A percentile compares a stretch with the other conserved stretches of the same genome.
phyloP scores from a whole-genome alignment of 768 basidiomycete genomes.

The Psilocybe cyanescens region DNA sequence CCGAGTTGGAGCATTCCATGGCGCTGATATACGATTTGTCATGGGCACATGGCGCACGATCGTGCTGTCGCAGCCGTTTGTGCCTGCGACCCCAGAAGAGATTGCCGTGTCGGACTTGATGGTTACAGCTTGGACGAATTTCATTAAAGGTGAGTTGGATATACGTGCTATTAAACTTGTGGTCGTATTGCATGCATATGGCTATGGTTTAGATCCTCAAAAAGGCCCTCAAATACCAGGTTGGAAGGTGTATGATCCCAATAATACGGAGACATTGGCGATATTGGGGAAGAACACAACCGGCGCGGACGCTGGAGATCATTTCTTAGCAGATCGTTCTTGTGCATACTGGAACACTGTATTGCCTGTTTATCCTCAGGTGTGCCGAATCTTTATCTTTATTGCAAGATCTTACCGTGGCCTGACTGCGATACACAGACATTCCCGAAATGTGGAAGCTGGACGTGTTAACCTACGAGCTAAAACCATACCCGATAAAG shows the following conservation, averaged over 20 bases:
- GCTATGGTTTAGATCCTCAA: slow-evolving; percentile 26
- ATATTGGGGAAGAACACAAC: slow-evolving; percentile 28
- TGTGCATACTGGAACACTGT: slow-evolving; percentile 35
- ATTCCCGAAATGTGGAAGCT: slow-evolving; percentile 30
- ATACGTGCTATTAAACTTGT: neutral
- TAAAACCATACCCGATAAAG: too few species aligned
- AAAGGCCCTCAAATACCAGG: slow-evolving; percentile 32
- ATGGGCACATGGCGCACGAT: slow-evolving; percentile 37
- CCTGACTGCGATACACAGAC: slow-evolving; percentile 13
- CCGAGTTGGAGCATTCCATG: slow-evolving; percentile 36
- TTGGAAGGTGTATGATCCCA: slow-evolving; percentile 30
- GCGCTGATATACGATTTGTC: slow-evolving; percentile 34
- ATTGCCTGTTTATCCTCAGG: slow-evolving; percentile 33
- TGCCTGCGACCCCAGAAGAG: slow-evolving; percentile 31
- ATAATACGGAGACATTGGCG: slow-evolving; percentile 29
- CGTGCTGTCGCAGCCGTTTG: slow-evolving; percentile 32
- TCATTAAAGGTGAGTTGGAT: slow-evolving; percentile 31
- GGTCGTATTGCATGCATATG: neutral
- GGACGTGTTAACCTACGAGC: slow-evolving; percentile 23
- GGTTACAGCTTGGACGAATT: slow-evolving; percentile 40
- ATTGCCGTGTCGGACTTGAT: slow-evolving; percentile 35
- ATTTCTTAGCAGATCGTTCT: slow-evolving; percentile 26
- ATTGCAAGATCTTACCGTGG: neutral
- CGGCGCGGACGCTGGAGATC: slow-evolving; percentile 31
- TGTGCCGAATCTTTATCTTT: slow-evolving; percentile 4